phyloP scores from a whole-genome alignment of 2,329 filamentous ascomycete species.

The Fusarium nematophilum region DNA sequence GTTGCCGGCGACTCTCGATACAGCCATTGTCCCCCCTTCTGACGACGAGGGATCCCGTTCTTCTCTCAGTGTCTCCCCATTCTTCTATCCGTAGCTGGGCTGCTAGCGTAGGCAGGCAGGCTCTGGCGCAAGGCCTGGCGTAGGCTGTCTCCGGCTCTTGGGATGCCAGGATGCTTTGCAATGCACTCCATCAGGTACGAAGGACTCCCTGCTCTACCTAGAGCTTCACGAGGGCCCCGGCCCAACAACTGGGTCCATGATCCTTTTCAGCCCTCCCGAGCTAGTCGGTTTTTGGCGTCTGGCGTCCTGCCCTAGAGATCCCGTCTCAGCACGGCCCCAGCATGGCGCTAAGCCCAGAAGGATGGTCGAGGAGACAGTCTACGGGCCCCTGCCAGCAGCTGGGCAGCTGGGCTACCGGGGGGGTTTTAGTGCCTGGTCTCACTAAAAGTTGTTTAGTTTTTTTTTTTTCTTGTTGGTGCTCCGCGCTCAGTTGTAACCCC shows the following conservation, averaged over 20 bases:
- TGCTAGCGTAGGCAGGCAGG: too few species aligned
- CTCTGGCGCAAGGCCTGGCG: too few species aligned
- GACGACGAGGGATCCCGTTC: neutral
- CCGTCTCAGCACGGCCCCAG: constrained; percentile 43
- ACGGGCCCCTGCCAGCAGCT: constrained; percentile 26
- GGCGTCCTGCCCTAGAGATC: constrained; percentile 43
- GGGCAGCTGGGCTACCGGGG: too few species aligned
- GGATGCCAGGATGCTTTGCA: too few species aligned
- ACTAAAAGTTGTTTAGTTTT: constrained; percentile 21
- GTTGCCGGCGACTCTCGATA: too few species aligned
- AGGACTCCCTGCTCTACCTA: too few species aligned
- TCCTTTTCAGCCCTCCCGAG: constrained; percentile 53
- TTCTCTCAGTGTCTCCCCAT: constrained; percentile 10
- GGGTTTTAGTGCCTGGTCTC: constrained; percentile 20
- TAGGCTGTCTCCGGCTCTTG: too few species aligned
- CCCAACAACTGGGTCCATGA: constrained; percentile 42
- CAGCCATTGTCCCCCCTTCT: too few species aligned
- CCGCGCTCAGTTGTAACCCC: neutral
- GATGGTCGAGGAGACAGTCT: constrained; percentile 34
- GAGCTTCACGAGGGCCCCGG: constrained; percentile 18
- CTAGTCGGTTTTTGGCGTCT: constrained; percentile 47
- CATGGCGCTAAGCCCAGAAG: constrained; percentile 21
- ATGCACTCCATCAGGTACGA: too few species aligned
- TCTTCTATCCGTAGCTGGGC: constrained; percentile 11
- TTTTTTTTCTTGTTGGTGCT: constrained; percentile 7